Conservation (phyloP, 2,329 filamentous ascomycete genomes). For the Xylaria sp. region DNA sequence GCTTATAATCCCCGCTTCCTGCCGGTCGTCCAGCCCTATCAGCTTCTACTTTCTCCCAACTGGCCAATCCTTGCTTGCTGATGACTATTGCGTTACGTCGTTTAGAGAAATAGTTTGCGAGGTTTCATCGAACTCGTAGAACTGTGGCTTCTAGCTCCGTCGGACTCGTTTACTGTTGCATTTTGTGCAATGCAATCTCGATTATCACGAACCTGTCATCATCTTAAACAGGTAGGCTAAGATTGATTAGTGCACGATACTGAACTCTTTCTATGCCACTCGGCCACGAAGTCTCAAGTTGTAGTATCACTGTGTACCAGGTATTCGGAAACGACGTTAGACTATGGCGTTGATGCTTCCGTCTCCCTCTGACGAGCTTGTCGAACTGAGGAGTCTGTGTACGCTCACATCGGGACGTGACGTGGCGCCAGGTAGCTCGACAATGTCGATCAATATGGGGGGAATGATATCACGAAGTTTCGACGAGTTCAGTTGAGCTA, state of each 20-base stretch:
- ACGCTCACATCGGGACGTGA: constrained; percentile 19
- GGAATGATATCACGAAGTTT: neutral
- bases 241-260: constrained; percentile 8
- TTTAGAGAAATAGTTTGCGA: constrained; percentile 26
- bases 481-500: neutral
- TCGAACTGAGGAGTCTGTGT: neutral
- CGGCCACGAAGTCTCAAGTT: constrained; percentile 7
- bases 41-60: constrained; percentile 1
- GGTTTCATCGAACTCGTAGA: constrained; percentile 14
- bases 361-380: constrained; percentile 7
- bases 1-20: constrained; percentile 21
- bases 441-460: neutral
- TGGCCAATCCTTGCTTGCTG: constrained; percentile 1
- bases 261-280: neutral
- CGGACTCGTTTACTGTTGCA: neutral
- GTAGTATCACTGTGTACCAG: constrained; percentile 25
- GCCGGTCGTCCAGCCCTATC: constrained; percentile 18
- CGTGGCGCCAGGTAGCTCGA: constrained; percentile 10
- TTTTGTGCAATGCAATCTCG: constrained; percentile 9
- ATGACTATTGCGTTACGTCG: constrained; percentile 23
- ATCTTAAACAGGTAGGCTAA: neutral
- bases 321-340: constrained; percentile 19
- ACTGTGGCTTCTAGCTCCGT: constrained; percentile 10
- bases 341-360: constrained; percentile 2
- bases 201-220: constrained; percentile 1